A percentile compares a stretch with the other conserved stretches of the same genome.
These are phyloP conservation scores for Aspergillus saccharolyticus DNA, from an alignment of 495 filamentous ascomycete species.

Conservation along the genomic window DNA sequence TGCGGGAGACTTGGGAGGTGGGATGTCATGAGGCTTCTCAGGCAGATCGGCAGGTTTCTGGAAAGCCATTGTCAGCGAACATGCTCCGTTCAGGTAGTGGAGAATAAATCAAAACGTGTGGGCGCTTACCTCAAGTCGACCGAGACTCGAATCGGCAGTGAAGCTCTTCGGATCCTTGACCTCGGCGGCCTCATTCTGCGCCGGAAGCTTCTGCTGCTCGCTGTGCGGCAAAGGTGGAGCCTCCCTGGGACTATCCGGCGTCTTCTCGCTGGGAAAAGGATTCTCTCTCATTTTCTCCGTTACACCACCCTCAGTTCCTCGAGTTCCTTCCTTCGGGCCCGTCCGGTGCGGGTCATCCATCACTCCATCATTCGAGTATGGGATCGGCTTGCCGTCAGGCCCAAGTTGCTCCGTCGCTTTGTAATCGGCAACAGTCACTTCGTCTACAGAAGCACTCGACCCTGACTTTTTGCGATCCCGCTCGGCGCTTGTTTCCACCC, in stretches of 20 bases:
- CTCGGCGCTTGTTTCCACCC: conserved; percentile 64
- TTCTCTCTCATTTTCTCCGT: conserved; percentile 74
- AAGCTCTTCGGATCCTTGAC: conserved; percentile 33
- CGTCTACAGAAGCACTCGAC: conserved; percentile 19
- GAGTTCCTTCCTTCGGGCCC: conserved; percentile 75
- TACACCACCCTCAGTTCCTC: conserved; percentile 81
- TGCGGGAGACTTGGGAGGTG: conserved; percentile 65
- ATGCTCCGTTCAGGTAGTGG: conserved; percentile 3
- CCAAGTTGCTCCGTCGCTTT: conserved; percentile 34
- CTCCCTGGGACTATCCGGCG: conserved; percentile 77
- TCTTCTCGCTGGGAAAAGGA: conserved; percentile 64
- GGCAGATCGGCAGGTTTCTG: conserved; percentile 83
- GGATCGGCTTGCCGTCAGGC: conserved; percentile 65
- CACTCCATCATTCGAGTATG: conserved; percentile 75
- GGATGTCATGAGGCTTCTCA: conserved; percentile 71
- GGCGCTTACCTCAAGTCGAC: conserved; percentile 61
- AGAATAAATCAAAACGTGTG: neutral
- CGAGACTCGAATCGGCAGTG: conserved; percentile 39
- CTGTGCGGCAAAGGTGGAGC: conserved; percentile 74
- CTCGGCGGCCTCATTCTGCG: conserved; percentile 36
- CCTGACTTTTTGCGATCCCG: conserved; percentile 51
- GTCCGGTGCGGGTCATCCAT: conserved; percentile 79
- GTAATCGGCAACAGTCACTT: conserved; percentile 25
- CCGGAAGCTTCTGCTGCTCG: conserved; percentile 56
- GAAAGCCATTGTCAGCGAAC: conserved; percentile 15